A percentile compares a stretch with the other conserved stretches of the same genome.
Conservation (phyloP, 805 yeast genomes). For the Candida saitoana region DNA sequence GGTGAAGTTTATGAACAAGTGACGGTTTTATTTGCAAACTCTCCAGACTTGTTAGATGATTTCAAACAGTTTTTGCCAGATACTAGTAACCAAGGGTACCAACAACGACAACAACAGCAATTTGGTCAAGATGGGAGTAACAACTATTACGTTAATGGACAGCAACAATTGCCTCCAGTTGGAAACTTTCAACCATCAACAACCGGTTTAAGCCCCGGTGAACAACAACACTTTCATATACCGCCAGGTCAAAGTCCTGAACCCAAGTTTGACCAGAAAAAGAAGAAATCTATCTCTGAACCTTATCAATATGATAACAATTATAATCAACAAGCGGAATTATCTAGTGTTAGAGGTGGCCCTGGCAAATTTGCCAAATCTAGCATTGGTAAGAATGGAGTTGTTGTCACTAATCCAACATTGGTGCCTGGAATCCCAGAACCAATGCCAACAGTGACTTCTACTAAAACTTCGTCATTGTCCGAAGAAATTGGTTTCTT, state of each 20-base stretch:
- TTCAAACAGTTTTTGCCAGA: constrained; percentile 95
- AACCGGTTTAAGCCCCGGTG: constrained; percentile 22
- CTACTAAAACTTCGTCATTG: constrained; percentile 53
- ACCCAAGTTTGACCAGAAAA: constrained; percentile 8
- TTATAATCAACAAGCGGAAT: constrained; percentile 44
- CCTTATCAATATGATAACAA: constrained; percentile 27
- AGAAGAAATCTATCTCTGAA: constrained; percentile 26
- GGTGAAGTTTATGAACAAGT: constrained; percentile 95
- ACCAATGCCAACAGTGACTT: constrained; percentile 53
- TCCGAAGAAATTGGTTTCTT: constrained; percentile 87
- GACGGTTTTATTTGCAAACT: constrained; percentile 79
- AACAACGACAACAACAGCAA: constrained; percentile 15
- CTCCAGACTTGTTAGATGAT: constrained; percentile 92
- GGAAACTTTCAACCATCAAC: constrained; percentile 79
- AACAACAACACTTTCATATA: constrained; percentile 11
- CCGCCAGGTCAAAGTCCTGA: constrained; percentile 14
- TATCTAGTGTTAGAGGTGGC: constrained; percentile 44
- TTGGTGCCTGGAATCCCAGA: constrained; percentile 84
- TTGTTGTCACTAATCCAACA: constrained; percentile 53
- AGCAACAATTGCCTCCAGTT: constrained; percentile 74
- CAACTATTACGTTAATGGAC: constrained; percentile 25
- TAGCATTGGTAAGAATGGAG: constrained; percentile 19
- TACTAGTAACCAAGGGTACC: constrained; percentile 41
- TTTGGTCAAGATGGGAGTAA: constrained; percentile 10
- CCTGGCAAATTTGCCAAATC: constrained; percentile 11